phyloP scores from a whole-genome alignment of 1,284 basidiomycete genomes.

The Psilocybe mexicana region DNA sequence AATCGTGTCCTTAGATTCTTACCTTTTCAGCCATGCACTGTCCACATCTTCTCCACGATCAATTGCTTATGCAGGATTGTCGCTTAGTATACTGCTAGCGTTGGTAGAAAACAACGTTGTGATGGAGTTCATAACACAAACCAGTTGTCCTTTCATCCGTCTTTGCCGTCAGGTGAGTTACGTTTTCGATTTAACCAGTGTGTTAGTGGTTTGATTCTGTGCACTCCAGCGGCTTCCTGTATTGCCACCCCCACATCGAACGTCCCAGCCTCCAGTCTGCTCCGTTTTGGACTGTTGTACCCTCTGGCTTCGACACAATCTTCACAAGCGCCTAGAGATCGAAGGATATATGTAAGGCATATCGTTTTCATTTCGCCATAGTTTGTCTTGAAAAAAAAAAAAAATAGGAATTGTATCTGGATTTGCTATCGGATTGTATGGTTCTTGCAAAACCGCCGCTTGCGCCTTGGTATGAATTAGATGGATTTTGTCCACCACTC shows the following conservation, averaged over 20 bases:
- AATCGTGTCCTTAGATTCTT: conserved; percentile 57
- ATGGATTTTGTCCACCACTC: background rate
- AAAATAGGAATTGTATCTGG: conserved; percentile 52
- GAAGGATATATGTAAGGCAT: conserved; percentile 52
- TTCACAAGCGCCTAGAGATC: conserved; percentile 60
- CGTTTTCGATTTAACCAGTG: background rate
- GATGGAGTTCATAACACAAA: conserved; percentile 45
- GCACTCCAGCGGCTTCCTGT: conserved; percentile 40
- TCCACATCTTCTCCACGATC: conserved; percentile 56
- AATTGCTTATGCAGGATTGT: conserved; percentile 58
- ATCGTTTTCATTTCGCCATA: background rate
- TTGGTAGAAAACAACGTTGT: conserved; percentile 50
- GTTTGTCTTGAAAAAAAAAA: conserved; percentile 1
- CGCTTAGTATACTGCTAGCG: conserved; percentile 50
- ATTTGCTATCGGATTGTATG: conserved; percentile 53
- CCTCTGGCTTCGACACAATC: conserved; percentile 67
- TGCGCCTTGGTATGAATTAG: conserved; percentile 46
- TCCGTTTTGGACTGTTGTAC: conserved; percentile 64
- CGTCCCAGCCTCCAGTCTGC: conserved; percentile 47
- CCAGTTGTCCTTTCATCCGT: conserved; percentile 40
- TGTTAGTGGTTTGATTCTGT: background rate
- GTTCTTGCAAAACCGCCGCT: conserved; percentile 51
- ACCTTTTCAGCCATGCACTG: conserved; percentile 63
- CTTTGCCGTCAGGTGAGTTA: conserved; percentile 60
- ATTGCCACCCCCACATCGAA: conserved; percentile 38